phyloP scores from a whole-genome alignment of 768 basidiomycete species.

The Lactarius vividus region DNA sequence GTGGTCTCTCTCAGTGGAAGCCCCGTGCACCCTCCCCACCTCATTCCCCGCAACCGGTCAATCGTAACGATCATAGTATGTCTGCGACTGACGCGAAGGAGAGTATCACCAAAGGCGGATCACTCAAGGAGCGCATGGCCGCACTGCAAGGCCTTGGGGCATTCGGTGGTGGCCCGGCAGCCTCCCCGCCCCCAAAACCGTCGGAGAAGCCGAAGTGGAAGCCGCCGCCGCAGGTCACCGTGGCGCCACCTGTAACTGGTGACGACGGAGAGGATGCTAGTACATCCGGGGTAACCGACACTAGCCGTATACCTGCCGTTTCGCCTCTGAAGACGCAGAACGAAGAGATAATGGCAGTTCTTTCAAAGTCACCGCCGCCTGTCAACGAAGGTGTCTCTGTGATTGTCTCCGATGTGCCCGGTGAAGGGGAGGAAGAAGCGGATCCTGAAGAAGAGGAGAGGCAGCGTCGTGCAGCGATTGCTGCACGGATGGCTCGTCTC shows the following conservation, averaged over 20 bases:
- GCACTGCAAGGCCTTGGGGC: conserved; percentile 82
- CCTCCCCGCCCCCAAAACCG: conserved; percentile 58
- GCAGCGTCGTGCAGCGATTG: conserved; percentile 80
- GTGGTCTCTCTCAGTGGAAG: conserved; percentile 63
- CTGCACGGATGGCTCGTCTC: conserved; percentile 89
- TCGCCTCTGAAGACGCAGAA: conserved; percentile 14
- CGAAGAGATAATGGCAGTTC: conserved; percentile 14
- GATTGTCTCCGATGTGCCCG: conserved; percentile 27
- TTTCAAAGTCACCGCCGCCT: conserved; percentile 16
- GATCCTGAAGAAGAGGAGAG: conserved; percentile 72
- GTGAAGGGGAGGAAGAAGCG: conserved; percentile 34
- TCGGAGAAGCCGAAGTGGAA: conserved; percentile 84
- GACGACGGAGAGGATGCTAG: conserved; percentile 35
- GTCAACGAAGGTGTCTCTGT: conserved; percentile 29
- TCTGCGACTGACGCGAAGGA: conserved; percentile 85
- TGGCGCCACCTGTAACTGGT: conserved; percentile 44
- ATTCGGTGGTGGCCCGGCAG: conserved; percentile 55
- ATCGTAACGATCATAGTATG: conserved; percentile 47
- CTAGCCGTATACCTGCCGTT: conserved; percentile 12
- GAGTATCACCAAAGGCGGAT: conserved; percentile 75
- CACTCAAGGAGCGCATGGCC: conserved; percentile 93
- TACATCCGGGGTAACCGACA: conserved; percentile 11
- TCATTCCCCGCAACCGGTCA: conserved; percentile 35
- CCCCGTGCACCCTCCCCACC: conserved; percentile 54
- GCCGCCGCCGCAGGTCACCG: conserved; percentile 55